These are phyloP conservation scores for Fusarium coicis DNA, from an alignment of 2,329 filamentous ascomycete species.

Conservation along the genomic window DNA sequence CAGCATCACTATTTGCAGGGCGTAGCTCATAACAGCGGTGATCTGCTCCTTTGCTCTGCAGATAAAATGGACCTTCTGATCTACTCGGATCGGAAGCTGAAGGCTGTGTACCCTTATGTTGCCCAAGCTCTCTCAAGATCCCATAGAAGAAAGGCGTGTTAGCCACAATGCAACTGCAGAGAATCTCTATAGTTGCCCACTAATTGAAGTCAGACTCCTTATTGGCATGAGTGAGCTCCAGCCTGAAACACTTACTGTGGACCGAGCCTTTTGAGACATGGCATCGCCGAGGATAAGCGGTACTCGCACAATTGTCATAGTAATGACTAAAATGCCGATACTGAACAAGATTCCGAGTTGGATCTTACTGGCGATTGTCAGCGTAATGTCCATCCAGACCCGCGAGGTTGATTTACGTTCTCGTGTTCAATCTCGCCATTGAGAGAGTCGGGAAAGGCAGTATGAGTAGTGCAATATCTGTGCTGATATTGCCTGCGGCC, in stretches of 20 bases:
- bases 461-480: constrained; percentile 43
- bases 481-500: constrained; percentile 42
- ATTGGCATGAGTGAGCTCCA: fast-evolving
- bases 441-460: constrained; percentile 43
- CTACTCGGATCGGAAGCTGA: neutral
- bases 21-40: neutral
- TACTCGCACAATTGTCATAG: constrained; percentile 42
- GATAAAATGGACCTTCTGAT: neutral
- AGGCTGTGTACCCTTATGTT: neutral
- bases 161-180: neutral
- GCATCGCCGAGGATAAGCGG: constrained; percentile 43
- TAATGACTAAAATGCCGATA: constrained; percentile 38
- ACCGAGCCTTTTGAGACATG: constrained; percentile 44
- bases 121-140: neutral
- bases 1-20: neutral
- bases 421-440: constrained; percentile 7
- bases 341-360: constrained; percentile 40
- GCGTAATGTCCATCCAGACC: neutral
- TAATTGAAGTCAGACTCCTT: neutral
- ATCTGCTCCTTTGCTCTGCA: neutral
- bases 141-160: constrained; percentile 3
- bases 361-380: neutral
- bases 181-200: constrained; percentile 46
- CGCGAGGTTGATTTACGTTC: neutral
- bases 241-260: constrained; percentile 29